phyloP scores from a whole-genome alignment of 345 rosid species.

The Salix suchowensis region DNA sequence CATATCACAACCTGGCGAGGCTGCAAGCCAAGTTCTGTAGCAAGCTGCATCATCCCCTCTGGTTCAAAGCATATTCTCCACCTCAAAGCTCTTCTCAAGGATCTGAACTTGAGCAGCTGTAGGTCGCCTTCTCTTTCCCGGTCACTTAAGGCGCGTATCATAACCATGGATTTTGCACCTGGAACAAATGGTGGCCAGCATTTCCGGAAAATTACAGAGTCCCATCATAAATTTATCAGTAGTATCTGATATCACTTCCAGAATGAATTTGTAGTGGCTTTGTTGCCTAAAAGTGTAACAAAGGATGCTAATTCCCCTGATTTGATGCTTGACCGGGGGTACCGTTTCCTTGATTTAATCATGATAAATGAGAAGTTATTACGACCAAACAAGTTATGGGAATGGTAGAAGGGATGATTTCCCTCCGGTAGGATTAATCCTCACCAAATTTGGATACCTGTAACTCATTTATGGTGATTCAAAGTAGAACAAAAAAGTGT shows the following conservation, averaged over 20 bases:
- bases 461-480: too few species aligned
- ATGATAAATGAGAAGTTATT: too few species aligned
- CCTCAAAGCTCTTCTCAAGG: conserved; percentile 64
- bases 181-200: neutral
- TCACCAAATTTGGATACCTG: too few species aligned
- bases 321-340: too few species aligned
- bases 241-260: neutral
- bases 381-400: too few species aligned
- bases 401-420: too few species aligned
- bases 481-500: too few species aligned
- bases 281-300: neutral
- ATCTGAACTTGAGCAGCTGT: conserved; percentile 48
- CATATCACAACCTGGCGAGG: conserved; percentile 81
- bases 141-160: conserved; percentile 24
- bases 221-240: too few species aligned
- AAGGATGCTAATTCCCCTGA: neutral
- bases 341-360: too few species aligned
- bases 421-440: too few species aligned
- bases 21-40: conserved; percentile 63
- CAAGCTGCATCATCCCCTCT: conserved; percentile 61
- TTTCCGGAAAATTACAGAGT: neutral
- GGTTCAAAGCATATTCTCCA: conserved; percentile 72
- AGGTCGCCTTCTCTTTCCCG: conserved; percentile 61
- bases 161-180: conserved; percentile 34
- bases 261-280: neutral